Evolutionary conservation across 163 green algal species (phyloP).

Genomic region (Coccomyxa subellipsoidea): DNA sequence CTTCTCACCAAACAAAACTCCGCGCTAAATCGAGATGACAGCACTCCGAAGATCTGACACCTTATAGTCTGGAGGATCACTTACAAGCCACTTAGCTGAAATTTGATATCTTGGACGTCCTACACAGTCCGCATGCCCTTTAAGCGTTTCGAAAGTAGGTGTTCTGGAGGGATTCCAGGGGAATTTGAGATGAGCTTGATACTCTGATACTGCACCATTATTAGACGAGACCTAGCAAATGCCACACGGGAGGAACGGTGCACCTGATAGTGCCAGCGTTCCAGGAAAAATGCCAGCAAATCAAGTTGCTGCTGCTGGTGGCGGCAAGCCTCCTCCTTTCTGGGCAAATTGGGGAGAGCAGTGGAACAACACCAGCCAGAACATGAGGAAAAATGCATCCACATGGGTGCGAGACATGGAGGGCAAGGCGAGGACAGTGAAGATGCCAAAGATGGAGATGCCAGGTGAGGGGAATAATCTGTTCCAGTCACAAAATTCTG

Average conservation of each 20-base stretch:
- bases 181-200: too few relatives aligned
- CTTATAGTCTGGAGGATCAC: not conserved
- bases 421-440: conserved; percentile 19
- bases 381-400: not conserved
- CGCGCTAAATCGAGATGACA: too few relatives aligned
- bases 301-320: not conserved
- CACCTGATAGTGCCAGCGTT: not conserved
- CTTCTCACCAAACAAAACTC: too few relatives aligned
- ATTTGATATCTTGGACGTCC: not conserved
- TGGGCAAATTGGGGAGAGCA: conserved; percentile 20
- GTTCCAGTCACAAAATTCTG: not conserved
- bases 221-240: too few relatives aligned
- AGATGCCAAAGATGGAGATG: conserved; percentile 30
- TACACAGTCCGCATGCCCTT: too few relatives aligned
- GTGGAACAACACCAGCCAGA: conserved; percentile 11
- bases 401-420: conserved; percentile 7
- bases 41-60: too few relatives aligned
- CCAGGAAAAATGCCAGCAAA: not conserved
- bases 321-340: conserved; percentile 17
- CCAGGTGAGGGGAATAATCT: conserved; percentile 17
- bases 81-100: not conserved
- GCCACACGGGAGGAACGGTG: not conserved
- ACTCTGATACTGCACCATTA: too few relatives aligned
- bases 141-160: too few relatives aligned
- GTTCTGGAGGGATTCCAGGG: too few relatives aligned